Base-by-base conservation (phyloP, 129 eudicot genomes). In the Arctium lappa region DNA sequence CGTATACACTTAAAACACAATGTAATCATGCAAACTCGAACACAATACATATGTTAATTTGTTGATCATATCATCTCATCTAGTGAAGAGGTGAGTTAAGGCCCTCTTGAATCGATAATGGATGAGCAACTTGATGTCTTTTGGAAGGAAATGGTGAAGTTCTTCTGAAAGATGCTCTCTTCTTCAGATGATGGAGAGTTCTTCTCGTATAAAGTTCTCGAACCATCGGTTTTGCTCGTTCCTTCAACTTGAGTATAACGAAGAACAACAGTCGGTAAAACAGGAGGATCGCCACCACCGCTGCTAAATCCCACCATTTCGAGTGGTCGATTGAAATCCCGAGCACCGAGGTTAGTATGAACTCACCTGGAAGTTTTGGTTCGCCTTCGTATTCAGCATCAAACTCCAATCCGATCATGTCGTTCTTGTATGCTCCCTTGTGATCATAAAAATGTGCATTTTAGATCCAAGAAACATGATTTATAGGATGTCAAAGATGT, bases 231-330 rank as follows among this genome's bases (percentile, higher is more conserved):
- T 86, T 74, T 9, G 92, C 93, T 70, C 88, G 86, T 84, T 95
- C 98, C 75, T 86, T 91, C 33, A 95, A 60, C 89, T 95, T 91
- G 80, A 91, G 88, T 81, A 95, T 90, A 63, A n/a, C 22, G 53
- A 87, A 91, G 89, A 95, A 95, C 39, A 92, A 75, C 36, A 93
- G 39, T 78, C 97, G 89, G 80, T 91, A 91, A 0, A 46, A 22
- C 69, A 93, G 32, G 6, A 91, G 75, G 37, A 95, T 89, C 60
- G 74, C 70, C 40, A 63, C 22, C 69, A 95, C 90, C 2, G 86
- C 91, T 2, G 88, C 94, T 48, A 95, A 86, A 63, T 95, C 97
- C 97, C 97, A 92, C 98, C 98, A 95, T 46, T 95, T 95, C 5
- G 98, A 95, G 81, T 90, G 93, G 9, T 81, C 69, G 2, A 83